Evolutionary conservation across 2,329 filamentous ascomycete species (phyloP).

Genomic region (Phaeosphaeriaceae sp.): DNA sequence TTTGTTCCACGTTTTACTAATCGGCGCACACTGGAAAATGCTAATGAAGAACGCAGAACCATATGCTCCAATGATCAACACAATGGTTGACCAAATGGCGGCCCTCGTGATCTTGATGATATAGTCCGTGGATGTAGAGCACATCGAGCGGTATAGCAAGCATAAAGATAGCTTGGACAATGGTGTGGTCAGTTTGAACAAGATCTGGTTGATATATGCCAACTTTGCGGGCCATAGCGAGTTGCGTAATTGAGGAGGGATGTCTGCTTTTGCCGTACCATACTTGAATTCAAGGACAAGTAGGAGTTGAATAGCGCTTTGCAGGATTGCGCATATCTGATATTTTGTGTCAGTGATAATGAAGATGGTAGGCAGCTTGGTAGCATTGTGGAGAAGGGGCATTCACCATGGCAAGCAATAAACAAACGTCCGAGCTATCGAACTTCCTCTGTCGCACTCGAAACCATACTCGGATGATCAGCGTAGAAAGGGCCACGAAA

Average conservation of each 20-base stretch:
- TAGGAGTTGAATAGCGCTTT: slow-evolving; percentile 14
- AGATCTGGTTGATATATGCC: slow-evolving; percentile 14
- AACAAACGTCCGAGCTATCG: slow-evolving; percentile 13
- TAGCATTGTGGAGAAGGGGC: neutral
- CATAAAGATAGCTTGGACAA: slow-evolving; percentile 15
- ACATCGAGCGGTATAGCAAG: slow-evolving; percentile 13
- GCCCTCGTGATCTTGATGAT: slow-evolving; percentile 10
- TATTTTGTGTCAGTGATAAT: neutral
- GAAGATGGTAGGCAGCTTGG: too few species aligned
- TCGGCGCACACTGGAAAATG: slow-evolving; percentile 14
- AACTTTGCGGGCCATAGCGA: slow-evolving; percentile 10
- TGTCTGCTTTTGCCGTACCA: slow-evolving; percentile 12
- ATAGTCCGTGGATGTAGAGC: slow-evolving; percentile 10
- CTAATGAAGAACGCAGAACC: slow-evolving; percentile 14
- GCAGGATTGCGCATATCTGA: slow-evolving; percentile 10
- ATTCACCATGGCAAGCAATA: slow-evolving; percentile 13
- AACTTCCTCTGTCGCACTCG: slow-evolving; percentile 7
- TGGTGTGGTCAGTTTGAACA: slow-evolving; percentile 18
- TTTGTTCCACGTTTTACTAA: slow-evolving; percentile 14
- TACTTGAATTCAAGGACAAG: slow-evolving; percentile 12
- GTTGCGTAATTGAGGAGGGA: slow-evolving; percentile 1
- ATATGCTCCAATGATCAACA: slow-evolving; percentile 12
- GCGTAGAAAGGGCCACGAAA: neutral
- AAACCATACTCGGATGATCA: slow-evolving; percentile 12
- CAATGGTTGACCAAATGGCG: slow-evolving; percentile 10